Percentiles rank a stretch among this genome's conserved stretches.
Evolutionary conservation across 1,139 yeast genomes (phyloP).

Genomic region (Saccharomyces hybrid): DNA sequence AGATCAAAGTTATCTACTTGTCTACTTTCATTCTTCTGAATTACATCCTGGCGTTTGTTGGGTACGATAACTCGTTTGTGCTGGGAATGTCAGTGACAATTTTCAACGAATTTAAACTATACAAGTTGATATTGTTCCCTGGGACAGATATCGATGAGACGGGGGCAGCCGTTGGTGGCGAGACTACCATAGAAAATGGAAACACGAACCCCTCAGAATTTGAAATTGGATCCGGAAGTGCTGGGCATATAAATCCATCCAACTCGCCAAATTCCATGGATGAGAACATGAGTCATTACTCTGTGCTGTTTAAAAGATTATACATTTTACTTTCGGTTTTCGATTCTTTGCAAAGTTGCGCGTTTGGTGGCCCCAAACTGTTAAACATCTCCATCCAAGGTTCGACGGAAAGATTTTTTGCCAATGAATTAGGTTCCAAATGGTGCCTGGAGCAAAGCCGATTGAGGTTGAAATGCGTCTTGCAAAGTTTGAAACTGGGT

Average conservation of each 20-base stretch:
- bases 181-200: not conserved
- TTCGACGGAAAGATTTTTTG: conserved; percentile 17
- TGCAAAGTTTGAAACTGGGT: conserved; percentile 24
- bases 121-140: conserved; percentile 32
- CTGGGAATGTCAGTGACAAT: conserved; percentile 47
- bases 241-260: not conserved
- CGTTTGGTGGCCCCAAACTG: conserved; percentile 50
- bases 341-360: conserved; percentile 49
- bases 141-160: conserved; percentile 30
- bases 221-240: not conserved
- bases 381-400: conserved; percentile 28
- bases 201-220: conserved; percentile 12
- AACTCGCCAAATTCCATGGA: conserved; percentile 14
- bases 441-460: conserved; percentile 27
- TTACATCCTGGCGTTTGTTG: conserved; percentile 50
- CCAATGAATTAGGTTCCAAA: conserved; percentile 8
- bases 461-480: conserved; percentile 15
- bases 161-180: conserved; percentile 4
- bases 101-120: conserved; percentile 52
- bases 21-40: conserved; percentile 46
- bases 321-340: conserved; percentile 44
- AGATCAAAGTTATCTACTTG: conserved; percentile 36
- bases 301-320: conserved; percentile 42
- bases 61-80: conserved; percentile 50
- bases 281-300: conserved; percentile 32